Evolutionary conservation across 768 basidiomycete species (phyloP).

Genomic region (Coprinopsis marcescibilis): DNA sequence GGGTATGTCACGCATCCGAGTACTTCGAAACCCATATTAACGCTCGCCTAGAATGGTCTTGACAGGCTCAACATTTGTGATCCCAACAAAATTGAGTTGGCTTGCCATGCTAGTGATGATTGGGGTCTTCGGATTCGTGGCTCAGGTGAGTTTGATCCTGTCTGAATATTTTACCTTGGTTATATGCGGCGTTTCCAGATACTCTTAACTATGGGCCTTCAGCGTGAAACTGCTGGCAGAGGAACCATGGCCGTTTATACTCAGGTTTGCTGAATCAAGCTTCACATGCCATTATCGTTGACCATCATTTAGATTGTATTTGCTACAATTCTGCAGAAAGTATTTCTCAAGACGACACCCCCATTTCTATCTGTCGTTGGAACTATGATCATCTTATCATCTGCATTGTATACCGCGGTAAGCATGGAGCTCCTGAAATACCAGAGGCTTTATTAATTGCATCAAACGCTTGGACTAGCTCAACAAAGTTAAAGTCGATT

Average conservation of each 20-base stretch:
- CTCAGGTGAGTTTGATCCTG: conserved; percentile 28
- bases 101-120: conserved; percentile 38
- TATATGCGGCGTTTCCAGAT: conserved; percentile 3
- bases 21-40: conserved; percentile 2
- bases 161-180: neutral
- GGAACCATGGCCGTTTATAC: conserved; percentile 54
- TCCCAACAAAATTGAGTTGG: conserved; percentile 39
- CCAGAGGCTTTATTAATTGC: neutral
- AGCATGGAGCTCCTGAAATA: conserved; percentile 20
- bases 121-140: conserved; percentile 42
- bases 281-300: neutral
- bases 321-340: conserved; percentile 55
- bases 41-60: conserved; percentile 33
- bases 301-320: conserved; percentile 48
- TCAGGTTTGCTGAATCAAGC: conserved; percentile 27
- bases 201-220: conserved; percentile 40
- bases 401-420: conserved; percentile 66
- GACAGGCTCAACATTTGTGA: conserved; percentile 30
- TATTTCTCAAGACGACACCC: conserved; percentile 59
- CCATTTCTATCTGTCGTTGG: conserved; percentile 57
- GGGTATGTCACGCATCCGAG: conserved; percentile 19
- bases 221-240: conserved; percentile 61
- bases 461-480: neutral
- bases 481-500: conserved; percentile 6
- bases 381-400: conserved; percentile 54